Base-by-base conservation (phyloP, 2,329 filamentous ascomycete species). In the Achaetomium macrosporum region DNA sequence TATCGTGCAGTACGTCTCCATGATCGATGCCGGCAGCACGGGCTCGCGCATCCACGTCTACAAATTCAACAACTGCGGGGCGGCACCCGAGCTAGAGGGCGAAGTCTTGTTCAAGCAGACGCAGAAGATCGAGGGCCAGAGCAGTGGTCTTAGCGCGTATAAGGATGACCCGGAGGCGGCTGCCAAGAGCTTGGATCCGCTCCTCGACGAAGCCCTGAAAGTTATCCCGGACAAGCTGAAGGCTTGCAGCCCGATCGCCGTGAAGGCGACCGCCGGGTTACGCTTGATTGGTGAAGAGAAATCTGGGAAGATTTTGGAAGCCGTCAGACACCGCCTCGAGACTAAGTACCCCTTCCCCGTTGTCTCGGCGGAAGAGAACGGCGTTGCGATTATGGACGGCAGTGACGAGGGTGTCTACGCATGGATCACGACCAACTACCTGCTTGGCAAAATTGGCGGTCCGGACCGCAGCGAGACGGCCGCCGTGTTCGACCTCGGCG, bases 401-500 rank as follows among this genome's bases (percentile, higher is more conserved):
- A 90, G 88, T 47, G 88, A 96, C 66, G 93, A 99, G 74, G 93
- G 93, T 67, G 92, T 99, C 30, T 99, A 95, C 67, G 95, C 93
- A 49, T 99, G 93, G 93, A 95, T 99, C 69, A 99, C 93, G 7
- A 93, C 90, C 61, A 99, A 99, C 78, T 99, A 99, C 72, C 85
- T 99, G 39, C 83, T 99, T 20, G 92, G 92, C 65, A 97, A 97
- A 75, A 97, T 99, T 70, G 93, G 93, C 55, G 88, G 88, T 11
- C 88, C 90, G 2, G 92, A 96, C 67, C 83, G 91, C 69, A 90
- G 82, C 58, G 87, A 90, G 47, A 97, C 93, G 1, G 95, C 93
- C 39, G 93, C 93, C 47, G 84, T 96, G 54, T 96, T 99, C 65
- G 93, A 99, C 68, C 85, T 99, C 45, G 93, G 93, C 58, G 93